Evolutionary conservation across 2,329 filamentous ascomycete genomes (phyloP), one percentile per base, ranked within the genome.

Genomic region (Lachnellula occidentalis): DNA sequence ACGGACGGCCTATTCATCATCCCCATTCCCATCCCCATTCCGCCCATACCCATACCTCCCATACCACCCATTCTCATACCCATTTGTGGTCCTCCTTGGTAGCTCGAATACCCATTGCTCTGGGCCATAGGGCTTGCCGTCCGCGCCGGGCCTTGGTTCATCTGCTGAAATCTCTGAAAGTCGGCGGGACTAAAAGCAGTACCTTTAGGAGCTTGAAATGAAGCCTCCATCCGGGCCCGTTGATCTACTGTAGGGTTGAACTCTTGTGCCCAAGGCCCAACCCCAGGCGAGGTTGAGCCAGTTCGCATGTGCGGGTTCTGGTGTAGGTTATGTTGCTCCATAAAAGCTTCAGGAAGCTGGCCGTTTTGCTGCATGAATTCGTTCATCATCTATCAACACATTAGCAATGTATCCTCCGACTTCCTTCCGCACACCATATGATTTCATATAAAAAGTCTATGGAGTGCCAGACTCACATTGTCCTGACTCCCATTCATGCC

Each of bases 131-230:
- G 87, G 74, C 80, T 90, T 68, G 72, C 82, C 70, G 74, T 81
- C 74, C 73, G 81, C 66, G 72, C 81, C 67, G 74, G 70, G 11
- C 74, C 75, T 59, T 81, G 78, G 60, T 81, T 84, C 70, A 85
- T 81, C 67, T 91, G 87, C 68, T 91, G 87, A 71, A 95, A 97
- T 58, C 85, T 84, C 47, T 89, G 85, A 70, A 96, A 97, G 63
- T 97, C 94, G 45, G 90, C 87, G 24, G 91, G 78, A 58, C 78
- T 87, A 72, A 96, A 96, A 21, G 80, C 80, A 3, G 80, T 74
- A 8, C 71, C 79, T 58, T 73, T 77, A 50, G 79, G 77, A 51
- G 73, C 78, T 72, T 79, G 82, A 73, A 85, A 88, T 6, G 82
- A 78, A 58, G 87, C 77, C 70, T 92, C 87, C 85, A 92, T 85